Conservation (phyloP, 306 rosid genomes). For the Rubus idaeus region DNA sequence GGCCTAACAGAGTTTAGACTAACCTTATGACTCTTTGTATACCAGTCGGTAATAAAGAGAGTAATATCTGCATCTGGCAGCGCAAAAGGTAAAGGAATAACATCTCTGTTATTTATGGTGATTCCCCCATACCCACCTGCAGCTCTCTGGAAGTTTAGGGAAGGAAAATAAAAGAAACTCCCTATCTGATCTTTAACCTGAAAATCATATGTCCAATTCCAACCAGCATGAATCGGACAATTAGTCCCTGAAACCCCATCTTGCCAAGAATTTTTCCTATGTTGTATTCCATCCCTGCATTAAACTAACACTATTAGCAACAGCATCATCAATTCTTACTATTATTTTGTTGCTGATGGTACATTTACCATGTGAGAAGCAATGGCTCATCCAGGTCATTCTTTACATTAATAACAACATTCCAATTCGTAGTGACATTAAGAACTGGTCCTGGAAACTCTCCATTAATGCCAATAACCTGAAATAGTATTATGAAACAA, state of each 20-base stretch:
- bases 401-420: conserved; percentile 81
- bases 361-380: conserved; percentile 79
- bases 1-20: conserved; percentile 16
- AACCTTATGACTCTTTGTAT: conserved; percentile 78
- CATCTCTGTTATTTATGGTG: conserved; percentile 68
- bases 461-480: conserved; percentile 83
- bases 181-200: conserved; percentile 99
- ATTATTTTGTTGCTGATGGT: conserved; percentile 9
- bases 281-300: conserved; percentile 85
- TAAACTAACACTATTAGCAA: conserved; percentile 40
- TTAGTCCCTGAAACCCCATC: conserved; percentile 94
- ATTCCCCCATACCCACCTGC: conserved; percentile 93
- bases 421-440: conserved; percentile 92
- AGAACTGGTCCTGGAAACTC: conserved; percentile 80
- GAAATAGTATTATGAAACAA: conserved; percentile 22
- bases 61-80: conserved; percentile 89
- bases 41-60: conserved; percentile 84
- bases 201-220: conserved; percentile 94
- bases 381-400: conserved; percentile 88
- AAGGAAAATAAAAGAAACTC: conserved; percentile 92
- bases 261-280: conserved; percentile 91
- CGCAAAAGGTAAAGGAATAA: conserved; percentile 76
- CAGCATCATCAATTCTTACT: conserved; percentile 23
- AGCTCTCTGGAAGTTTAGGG: conserved; percentile 82
- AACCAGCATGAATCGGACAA: conserved; percentile 97